Evolutionary conservation across 257 asterid species (phyloP).

Genomic region (Solanum sitiens): DNA sequence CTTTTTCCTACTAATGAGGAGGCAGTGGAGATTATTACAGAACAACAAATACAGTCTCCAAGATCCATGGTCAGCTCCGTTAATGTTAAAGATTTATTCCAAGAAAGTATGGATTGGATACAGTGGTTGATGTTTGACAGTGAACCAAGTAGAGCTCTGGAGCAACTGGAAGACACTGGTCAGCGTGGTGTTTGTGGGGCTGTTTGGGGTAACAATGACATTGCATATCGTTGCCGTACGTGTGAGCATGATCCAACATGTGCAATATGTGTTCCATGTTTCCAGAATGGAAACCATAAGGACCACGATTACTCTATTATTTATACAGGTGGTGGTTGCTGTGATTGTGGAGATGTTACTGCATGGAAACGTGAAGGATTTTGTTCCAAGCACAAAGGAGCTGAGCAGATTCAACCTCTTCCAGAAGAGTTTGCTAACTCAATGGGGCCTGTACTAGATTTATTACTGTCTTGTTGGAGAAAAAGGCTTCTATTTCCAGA

Average conservation of each 20-base stretch:
- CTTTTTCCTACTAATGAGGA: constrained; percentile 65
- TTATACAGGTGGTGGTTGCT: constrained; percentile 95
- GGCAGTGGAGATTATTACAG: constrained; percentile 18
- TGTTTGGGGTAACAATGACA: constrained; percentile 86
- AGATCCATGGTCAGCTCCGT: constrained; percentile 11
- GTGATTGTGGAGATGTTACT: constrained; percentile 97
- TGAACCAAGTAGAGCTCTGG: constrained; percentile 48
- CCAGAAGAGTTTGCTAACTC: constrained; percentile 49
- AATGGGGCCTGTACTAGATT: constrained; percentile 71
- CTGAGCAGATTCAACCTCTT: constrained; percentile 84
- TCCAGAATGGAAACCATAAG: constrained; percentile 83
- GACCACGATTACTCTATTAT: constrained; percentile 89
- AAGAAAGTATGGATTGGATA: constrained; percentile 69
- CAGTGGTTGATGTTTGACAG: constrained; percentile 93
- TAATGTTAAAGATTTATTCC: constrained; percentile 21
- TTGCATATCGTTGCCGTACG: constrained; percentile 85
- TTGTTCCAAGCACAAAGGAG: constrained; percentile 90
- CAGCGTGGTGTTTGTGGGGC: constrained; percentile 94
- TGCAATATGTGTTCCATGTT: constrained; percentile 97
- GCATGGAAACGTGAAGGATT: constrained; percentile 99
- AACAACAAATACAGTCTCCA: constrained; percentile 15
- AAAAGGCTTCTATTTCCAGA: constrained; percentile 33
- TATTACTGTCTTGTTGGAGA: constrained; percentile 59
- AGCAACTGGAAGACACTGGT: constrained; percentile 48
- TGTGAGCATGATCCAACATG: constrained; percentile 97